Evolutionary conservation across 345 rosid species (phyloP), one percentile per base, ranked within the genome.

Genomic region (Ceriops tagal): DNA sequence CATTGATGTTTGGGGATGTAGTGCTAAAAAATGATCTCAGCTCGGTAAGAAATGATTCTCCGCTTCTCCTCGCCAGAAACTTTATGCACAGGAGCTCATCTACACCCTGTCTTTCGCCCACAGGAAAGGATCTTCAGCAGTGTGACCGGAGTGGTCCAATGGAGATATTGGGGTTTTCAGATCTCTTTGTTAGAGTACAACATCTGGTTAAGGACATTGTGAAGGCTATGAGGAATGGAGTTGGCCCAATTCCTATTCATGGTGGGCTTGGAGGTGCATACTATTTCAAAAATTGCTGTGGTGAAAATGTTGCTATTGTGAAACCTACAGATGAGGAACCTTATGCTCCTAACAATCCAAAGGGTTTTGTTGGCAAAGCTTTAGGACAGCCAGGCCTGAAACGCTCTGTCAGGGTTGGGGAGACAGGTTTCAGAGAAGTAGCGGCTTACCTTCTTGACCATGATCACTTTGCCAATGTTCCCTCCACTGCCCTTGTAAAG

Each of bases 291-390:
- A 77, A 79, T 65, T 71, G 53, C 16, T 32, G 67, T 22, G 79
- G 77, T 31, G 77, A 77, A 35, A 82, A 72, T 60, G 60, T 77
- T 1, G 83, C 86, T 39, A 74, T 82, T 19, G 76, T 77, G 65
- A 79, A 82, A 75, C 86, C 86, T 39, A 82, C 80, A 0, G 83
- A 82, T 63, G 83, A 82, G 72, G 86, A 82, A 57, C 83, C 83
- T 55, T 82, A 74, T 65, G 81, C 79, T 49, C 86, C 83, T 57
- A 79, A 82, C 70, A 79, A 82, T 52, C 83, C 86, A 2, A 79
- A 82, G 75, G 85, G 79, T 63, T 82, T 82, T 71, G 73, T 77
- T 55, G 85, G 85, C 37, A 77, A 77, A 64, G 75, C 76, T 53
- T 75, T 79, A 56, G 85, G 85, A 31, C 83, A 79, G 55, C 83